phyloP scores from a whole-genome alignment of 2,329 filamentous ascomycete genomes.

The Microdochium trichocladiopsis region DNA sequence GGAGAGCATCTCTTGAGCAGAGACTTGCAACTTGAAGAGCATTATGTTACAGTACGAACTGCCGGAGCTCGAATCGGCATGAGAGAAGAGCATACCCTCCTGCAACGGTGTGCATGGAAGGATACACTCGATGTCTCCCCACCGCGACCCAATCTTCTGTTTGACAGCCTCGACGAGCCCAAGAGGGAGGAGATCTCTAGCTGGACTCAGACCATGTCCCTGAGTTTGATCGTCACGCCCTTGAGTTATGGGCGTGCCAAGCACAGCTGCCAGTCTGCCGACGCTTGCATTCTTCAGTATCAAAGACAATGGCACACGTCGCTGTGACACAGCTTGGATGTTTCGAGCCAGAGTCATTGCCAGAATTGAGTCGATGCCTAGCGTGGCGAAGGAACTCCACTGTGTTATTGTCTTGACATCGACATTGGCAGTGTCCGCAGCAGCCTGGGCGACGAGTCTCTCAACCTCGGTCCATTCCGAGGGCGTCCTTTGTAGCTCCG shows the following conservation, averaged over 20 bases:
- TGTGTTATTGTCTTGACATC: conserved; percentile 41
- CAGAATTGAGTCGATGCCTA: conserved; percentile 79
- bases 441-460: conserved; percentile 39
- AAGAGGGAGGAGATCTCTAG: conserved; percentile 10
- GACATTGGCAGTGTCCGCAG: conserved; percentile 44
- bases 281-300: conserved; percentile 65
- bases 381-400: conserved; percentile 66
- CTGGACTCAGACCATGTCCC: too few species aligned
- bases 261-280: conserved; percentile 44
- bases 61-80: conserved; percentile 18
- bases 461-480: conserved; percentile 50
- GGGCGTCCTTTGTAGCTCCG: conserved; percentile 21
- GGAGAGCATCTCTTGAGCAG: conserved; percentile 39
- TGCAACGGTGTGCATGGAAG: conserved; percentile 83
- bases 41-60: conserved; percentile 68
- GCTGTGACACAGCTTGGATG: conserved; percentile 38
- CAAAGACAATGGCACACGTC: conserved; percentile 55
- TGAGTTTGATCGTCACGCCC: conserved; percentile 1
- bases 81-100: conserved; percentile 73
- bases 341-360: conserved; percentile 62
- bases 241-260: conserved; percentile 12
- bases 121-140: conserved; percentile 41
- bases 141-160: conserved; percentile 20
- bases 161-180: conserved; percentile 20
- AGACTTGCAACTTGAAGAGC: conserved; percentile 49